Evolutionary conservation across 306 rosid genomes (phyloP), one percentile per base, ranked within the genome.

Genomic region (Pachyrhizus erosus): DNA sequence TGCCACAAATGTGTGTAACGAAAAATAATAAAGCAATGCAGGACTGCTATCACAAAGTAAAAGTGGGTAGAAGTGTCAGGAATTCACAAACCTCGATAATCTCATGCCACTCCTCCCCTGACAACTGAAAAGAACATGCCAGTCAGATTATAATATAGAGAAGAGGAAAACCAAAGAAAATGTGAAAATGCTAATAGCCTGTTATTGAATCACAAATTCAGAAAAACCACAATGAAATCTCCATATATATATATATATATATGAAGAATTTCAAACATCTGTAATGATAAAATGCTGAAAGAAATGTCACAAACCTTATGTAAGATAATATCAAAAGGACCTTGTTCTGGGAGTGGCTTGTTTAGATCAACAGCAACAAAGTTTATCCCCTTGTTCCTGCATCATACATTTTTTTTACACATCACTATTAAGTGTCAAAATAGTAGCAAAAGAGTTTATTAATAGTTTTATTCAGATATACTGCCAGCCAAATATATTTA

Each of bases 281-380:
- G 45, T 26, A 37, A 8, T 12, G 51, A 79, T 12, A 74, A 29
- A 61, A 75, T 61, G n/a, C 67, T 34, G 51, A 71, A 80, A 60
- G 23, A 77, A 80, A 65, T 42, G 48, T 24, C 23, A 15, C 86
- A 45, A 73, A 87, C 91, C 91, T 88, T 88, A 34, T 88, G 89
- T 77, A 88, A 76, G 21, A 88, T 55, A 76, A 88, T 40, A 66
- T 88, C 89, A 73, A 88, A 88, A 60, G 89, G 91, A 73, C 91
- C 91, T 80, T 88, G 91, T 33, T 88, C 91, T 24, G 60, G 17
- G 64, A 88, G 79, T 5, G 91, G 89, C 77, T 80, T 83, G 74
- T 83, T 85, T 68, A 66, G 57, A 83, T 88, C 91, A 83, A 88
- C 77, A 48, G 89, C 76, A 67, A 88, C 82, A 85, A 88, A 88